These are phyloP conservation scores for Cryptomeria japonica DNA, from an alignment of 75 land plant species.

Conservation along the genomic window DNA sequence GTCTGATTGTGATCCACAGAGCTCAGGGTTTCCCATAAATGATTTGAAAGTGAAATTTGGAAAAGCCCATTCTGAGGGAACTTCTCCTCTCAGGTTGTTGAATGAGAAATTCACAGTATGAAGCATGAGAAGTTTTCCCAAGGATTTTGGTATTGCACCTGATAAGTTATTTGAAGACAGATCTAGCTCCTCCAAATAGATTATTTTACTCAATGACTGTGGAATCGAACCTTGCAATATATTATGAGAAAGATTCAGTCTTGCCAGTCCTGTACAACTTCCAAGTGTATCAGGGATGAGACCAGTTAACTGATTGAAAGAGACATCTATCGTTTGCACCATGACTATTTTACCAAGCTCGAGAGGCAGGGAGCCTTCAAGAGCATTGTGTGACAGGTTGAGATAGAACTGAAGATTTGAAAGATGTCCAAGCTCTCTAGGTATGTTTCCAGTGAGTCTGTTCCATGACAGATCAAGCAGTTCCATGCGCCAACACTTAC, in stretches of 20 bases:
- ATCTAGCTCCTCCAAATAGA: slow-evolving; percentile 17
- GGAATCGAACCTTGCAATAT: slow-evolving; percentile 26
- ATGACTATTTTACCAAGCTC: slow-evolving; percentile 13
- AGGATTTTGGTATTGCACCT: slow-evolving; percentile 25
- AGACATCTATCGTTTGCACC: slow-evolving; percentile 21
- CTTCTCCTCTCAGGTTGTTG: slow-evolving; percentile 24
- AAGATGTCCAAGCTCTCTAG: slow-evolving; percentile 12
- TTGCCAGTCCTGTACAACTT: slow-evolving; percentile 14
- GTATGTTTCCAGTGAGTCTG: slow-evolving; percentile 29
- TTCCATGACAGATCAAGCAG: slow-evolving; percentile 25
- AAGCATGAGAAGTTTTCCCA: slow-evolving; percentile 16
- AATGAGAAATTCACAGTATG: slow-evolving; percentile 22
- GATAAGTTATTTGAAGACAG: slow-evolving; percentile 22
- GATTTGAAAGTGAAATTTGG: background rate
- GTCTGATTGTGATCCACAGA: background rate
- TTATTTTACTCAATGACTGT: slow-evolving; percentile 15
- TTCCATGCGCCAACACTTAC: slow-evolving; percentile 20
- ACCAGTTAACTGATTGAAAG: slow-evolving; percentile 25
- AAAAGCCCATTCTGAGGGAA: slow-evolving; percentile 23
- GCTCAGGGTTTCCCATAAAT: slow-evolving; percentile 7
- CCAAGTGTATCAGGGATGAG: slow-evolving; percentile 25
- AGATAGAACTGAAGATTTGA: slow-evolving; percentile 15
- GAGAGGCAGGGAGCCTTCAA: slow-evolving; percentile 27
- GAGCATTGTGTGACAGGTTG: slow-evolving; percentile 22
- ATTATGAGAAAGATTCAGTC: slow-evolving; percentile 26